Conservation (phyloP, 768 basidiomycete species). For the Candolleomyces eurysporus region DNA sequence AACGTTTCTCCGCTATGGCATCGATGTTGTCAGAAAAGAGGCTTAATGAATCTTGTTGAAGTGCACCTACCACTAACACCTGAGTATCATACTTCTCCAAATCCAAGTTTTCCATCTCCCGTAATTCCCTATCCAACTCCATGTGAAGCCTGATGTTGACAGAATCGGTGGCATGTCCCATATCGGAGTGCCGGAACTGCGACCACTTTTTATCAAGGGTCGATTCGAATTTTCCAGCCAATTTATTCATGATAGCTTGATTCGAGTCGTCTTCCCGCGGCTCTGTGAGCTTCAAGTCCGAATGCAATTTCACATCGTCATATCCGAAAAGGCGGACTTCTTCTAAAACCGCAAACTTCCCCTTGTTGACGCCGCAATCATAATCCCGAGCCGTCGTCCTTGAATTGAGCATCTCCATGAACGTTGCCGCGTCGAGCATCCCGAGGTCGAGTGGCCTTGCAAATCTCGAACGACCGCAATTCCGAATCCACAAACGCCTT, state of each 20-base stretch:
- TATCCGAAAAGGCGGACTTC: not conserved
- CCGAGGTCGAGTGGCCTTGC: not conserved
- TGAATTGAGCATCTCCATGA: not conserved
- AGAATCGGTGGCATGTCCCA: not conserved
- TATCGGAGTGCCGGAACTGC: not conserved
- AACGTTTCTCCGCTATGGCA: not conserved
- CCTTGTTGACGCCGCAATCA: not conserved
- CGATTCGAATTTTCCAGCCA: too few relatives aligned
- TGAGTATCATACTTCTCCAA: not conserved
- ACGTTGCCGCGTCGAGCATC: not conserved
- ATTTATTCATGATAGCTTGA: not conserved
- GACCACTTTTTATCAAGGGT: not conserved
- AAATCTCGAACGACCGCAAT: not conserved
- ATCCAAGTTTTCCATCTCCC: not conserved
- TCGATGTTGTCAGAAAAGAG: not conserved
- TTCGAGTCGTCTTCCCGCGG: too few relatives aligned
- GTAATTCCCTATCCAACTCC: not conserved
- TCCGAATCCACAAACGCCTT: not conserved
- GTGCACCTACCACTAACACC: not conserved
- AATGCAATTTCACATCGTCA: not conserved
- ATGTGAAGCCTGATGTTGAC: not conserved
- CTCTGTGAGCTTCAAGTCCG: too few relatives aligned
- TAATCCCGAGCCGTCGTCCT: not conserved
- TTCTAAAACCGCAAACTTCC: not conserved
- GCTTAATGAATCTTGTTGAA: not conserved